phyloP scores from a whole-genome alignment of 768 basidiomycete genomes.

The Serendipita sp. region DNA sequence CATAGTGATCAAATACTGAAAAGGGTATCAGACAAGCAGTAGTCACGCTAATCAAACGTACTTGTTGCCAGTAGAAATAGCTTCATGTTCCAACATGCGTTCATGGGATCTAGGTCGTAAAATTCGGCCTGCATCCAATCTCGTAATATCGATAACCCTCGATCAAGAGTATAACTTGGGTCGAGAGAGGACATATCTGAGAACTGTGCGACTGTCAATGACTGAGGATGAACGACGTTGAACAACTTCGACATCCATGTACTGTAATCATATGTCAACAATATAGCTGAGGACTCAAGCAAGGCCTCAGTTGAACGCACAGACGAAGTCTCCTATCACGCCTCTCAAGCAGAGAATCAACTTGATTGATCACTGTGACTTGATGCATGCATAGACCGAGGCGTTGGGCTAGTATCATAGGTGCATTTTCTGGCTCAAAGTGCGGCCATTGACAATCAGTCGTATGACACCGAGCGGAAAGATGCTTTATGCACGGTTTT shows the following conservation, averaged over 20 bases:
- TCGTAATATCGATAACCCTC: not conserved
- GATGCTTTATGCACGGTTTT: not conserved
- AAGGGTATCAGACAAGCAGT: not conserved
- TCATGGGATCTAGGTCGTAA: not conserved
- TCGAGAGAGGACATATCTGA: not conserved
- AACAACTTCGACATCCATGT: not conserved
- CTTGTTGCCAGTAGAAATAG: not conserved
- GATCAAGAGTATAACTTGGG: not conserved
- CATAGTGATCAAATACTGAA: not conserved
- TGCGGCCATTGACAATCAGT: not conserved
- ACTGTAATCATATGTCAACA: not conserved
- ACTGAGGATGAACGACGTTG: not conserved
- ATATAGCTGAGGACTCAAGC: not conserved
- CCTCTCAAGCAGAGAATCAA: not conserved
- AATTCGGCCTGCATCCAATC: not conserved
- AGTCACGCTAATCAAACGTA: not conserved
- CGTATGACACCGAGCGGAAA: not conserved
- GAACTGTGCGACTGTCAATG: not conserved
- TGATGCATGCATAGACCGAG: not conserved
- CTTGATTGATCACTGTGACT: not conserved
- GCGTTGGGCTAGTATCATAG: not conserved
- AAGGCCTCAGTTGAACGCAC: not conserved
- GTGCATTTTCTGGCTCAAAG: not conserved
- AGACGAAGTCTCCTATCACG: not conserved
- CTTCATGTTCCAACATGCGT: not conserved